These are phyloP conservation scores for Monilinia polystroma DNA, from an alignment of 2,329 filamentous ascomycete species.

Conservation along the genomic window DNA sequence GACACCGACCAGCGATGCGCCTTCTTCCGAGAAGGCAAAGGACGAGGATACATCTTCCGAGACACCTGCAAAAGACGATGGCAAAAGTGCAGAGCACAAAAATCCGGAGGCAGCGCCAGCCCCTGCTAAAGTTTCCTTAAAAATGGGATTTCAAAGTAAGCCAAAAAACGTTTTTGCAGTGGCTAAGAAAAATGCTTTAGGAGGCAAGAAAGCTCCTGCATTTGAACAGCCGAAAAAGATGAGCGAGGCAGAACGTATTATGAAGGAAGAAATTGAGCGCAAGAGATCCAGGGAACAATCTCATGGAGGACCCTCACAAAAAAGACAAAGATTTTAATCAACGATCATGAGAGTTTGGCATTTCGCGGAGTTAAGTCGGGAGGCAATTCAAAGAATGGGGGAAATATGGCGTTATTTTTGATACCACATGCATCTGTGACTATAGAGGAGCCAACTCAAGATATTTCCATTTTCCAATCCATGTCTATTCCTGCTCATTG, in stretches of 20 bases:
- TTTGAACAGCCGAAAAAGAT: constrained; percentile 73
- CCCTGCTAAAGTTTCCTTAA: constrained; percentile 57
- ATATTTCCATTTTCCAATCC: background rate
- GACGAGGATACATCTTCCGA: background rate
- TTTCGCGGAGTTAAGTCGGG: constrained; percentile 27
- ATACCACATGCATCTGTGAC: constrained; percentile 34
- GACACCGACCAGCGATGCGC: background rate
- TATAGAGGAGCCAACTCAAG: constrained; percentile 22
- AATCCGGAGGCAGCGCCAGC: constrained; percentile 15
- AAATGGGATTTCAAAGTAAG: constrained; percentile 63
- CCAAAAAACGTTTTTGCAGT: constrained; percentile 74
- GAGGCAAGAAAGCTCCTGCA: constrained; percentile 59
- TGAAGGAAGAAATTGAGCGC: constrained; percentile 78
- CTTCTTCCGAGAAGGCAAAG: background rate
- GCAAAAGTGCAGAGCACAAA: background rate
- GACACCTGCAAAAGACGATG: background rate
- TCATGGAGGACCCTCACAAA: constrained; percentile 19
- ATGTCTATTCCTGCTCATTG: background rate
- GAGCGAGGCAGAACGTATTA: constrained; percentile 84
- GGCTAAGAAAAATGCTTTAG: constrained; percentile 68
- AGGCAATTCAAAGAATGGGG: constrained; percentile 20
- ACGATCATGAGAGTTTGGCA: constrained; percentile 12
- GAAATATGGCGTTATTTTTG: constrained; percentile 29
- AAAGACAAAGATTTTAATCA: constrained; percentile 20
- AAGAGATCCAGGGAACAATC: constrained; percentile 56